Evolutionary conservation across 768 basidiomycete species (phyloP), one percentile per base, ranked within the genome.

Genomic region (Dacryopinax primogenitus): DNA sequence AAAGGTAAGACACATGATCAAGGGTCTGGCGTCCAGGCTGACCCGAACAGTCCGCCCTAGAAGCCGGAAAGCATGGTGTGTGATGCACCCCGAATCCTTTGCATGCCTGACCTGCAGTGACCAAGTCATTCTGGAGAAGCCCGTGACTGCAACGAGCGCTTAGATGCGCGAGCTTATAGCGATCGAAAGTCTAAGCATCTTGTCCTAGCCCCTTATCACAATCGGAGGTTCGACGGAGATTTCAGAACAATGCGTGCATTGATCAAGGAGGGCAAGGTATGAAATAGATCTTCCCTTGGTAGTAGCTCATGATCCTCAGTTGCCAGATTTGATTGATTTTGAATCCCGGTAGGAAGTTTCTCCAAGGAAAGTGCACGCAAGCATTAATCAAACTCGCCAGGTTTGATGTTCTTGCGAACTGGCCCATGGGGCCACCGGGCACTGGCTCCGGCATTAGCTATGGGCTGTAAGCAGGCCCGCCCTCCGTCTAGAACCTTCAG

Each of bases 41-140:
- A 2, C 33, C 18, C 2, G 16, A 12, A n/a, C 16, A 67, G 66
- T 36, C 47, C 37, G 63, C 63, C 15, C 47, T 67, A 13, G 2
- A 35, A 6, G 66, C 66, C 18, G 66, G 66, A 9, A 67, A 67
- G 36, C 66, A 67, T 28, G 66, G 58, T 62, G 39, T 34, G 65
- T 32, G 47, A 33, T 28, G n/a, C 9, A 11, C n/a, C 13, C 28
- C 21, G 23, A 35, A 32, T 7, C 32, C 37, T 12, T 44, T 21
- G 35, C 26, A 15, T 15, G n/a, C 2, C 4, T 62, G 1, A 23
- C 15, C 23, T 1, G 9, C 65, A 62, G 35, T 12, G n/a, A 15
- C 7, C 12, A 13, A 47, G 51, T 67, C 51, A 67, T 69, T 37
- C 63, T 69, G 35, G 69, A 69, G 64, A 69, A 69, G 69, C 69